Percentiles rank a stretch among this genome's conserved stretches.
Conservation (phyloP, 1,284 basidiomycete genomes). For the Abortiporus biennis region DNA sequence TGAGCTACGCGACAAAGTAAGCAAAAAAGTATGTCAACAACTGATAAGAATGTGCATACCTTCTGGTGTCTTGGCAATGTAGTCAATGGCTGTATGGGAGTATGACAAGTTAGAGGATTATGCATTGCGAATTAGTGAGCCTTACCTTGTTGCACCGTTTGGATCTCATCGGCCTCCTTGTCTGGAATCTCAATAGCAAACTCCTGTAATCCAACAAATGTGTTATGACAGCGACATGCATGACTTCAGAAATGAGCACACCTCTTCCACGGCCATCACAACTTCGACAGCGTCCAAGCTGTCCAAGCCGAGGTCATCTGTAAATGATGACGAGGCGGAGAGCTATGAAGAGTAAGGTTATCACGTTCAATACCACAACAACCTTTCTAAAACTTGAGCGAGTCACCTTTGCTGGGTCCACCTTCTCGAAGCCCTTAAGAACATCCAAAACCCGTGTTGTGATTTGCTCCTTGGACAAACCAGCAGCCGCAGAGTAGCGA, state of each 20-base stretch:
- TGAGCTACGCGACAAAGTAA: not conserved
- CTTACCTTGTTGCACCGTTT: conserved; percentile 88
- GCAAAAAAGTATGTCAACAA: not conserved
- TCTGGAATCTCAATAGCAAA: conserved; percentile 95
- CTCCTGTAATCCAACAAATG: conserved; percentile 43
- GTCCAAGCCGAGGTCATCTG: conserved; percentile 89
- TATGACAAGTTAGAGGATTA: not conserved
- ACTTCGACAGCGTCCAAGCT: conserved; percentile 98
- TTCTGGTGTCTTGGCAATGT: conserved; percentile 93
- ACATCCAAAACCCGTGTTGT: conserved; percentile 83
- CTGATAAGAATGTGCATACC: conserved; percentile 41
- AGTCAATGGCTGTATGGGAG: conserved; percentile 78
- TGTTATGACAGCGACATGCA: not conserved
- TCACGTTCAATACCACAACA: conserved; percentile 12
- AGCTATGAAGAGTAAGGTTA: conserved; percentile 45
- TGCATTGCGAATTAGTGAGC: conserved; percentile 9
- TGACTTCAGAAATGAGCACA: conserved; percentile 26
- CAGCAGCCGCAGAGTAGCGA: conserved; percentile 73
- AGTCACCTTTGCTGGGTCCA: conserved; percentile 83
- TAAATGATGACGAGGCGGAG: conserved; percentile 70
- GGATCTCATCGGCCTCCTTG: conserved; percentile 96
- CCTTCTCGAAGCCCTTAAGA: conserved; percentile 94
- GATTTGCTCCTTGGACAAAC: conserved; percentile 73
- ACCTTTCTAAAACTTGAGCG: too few species aligned
- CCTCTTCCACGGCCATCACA: conserved; percentile 99